Conservation (phyloP, 352 stramenopile species). For the Pythium brassicae region DNA sequence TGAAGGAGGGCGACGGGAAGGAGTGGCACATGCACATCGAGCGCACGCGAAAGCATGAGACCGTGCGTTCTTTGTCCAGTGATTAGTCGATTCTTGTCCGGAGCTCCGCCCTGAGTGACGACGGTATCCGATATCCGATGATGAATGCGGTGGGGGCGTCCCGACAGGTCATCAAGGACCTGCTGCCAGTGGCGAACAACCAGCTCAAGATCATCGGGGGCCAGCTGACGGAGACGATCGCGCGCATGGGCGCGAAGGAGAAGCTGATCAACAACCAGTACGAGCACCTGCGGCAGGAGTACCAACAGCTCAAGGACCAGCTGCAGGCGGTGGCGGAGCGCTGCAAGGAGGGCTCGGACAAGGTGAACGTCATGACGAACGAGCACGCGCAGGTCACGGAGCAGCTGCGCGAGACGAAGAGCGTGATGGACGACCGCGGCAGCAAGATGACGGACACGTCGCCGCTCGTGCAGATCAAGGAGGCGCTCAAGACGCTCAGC, state of each 20-base stretch:
- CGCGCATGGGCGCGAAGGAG: slow-evolving; percentile 66
- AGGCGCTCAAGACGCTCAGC: slow-evolving; percentile 71
- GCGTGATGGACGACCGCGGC: slow-evolving; percentile 70
- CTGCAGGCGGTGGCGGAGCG: slow-evolving; percentile 56
- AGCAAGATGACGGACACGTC: slow-evolving; percentile 86
- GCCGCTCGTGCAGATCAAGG: slow-evolving; percentile 82
- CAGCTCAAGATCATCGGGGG: slow-evolving; percentile 59
- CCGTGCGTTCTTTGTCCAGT: slow-evolving; percentile 18
- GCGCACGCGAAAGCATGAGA: slow-evolving; percentile 69
- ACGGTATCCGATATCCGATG: too few species aligned
- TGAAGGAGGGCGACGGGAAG: slow-evolving; percentile 54
- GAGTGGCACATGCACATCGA: slow-evolving; percentile 83
- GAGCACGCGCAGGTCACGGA: slow-evolving; percentile 70
- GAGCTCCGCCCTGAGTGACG: too few species aligned
- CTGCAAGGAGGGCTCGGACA: slow-evolving; percentile 60
- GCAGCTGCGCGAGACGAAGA: slow-evolving; percentile 73
- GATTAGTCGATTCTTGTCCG: too few species aligned
- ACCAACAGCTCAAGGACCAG: slow-evolving; percentile 59
- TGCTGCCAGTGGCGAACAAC: slow-evolving; percentile 47
- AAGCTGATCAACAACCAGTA: slow-evolving; percentile 84
- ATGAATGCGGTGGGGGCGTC: too few species aligned
- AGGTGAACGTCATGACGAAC: slow-evolving; percentile 73
- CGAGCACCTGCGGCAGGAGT: slow-evolving; percentile 63
- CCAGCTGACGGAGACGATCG: slow-evolving; percentile 54
- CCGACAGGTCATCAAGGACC: slow-evolving; percentile 50